Conservation (phyloP, 495 filamentous ascomycete genomes). For the Terfezia claveryi region DNA sequence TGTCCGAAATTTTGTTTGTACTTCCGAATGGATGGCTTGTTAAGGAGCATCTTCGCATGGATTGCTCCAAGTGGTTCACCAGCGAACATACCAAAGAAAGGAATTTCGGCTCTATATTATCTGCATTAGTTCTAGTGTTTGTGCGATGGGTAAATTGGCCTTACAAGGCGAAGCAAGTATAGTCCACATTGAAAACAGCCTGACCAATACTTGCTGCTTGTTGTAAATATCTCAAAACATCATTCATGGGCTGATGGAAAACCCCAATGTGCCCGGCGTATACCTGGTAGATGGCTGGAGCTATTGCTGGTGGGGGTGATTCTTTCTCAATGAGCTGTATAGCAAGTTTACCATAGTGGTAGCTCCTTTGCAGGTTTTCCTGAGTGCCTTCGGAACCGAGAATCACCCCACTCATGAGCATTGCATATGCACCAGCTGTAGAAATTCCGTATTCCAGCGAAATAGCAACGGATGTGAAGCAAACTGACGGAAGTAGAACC, state of each 20-base stretch:
- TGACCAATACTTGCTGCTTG: constrained; percentile 14
- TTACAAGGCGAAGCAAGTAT: constrained; percentile 18
- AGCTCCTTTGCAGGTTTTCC: constrained; percentile 12
- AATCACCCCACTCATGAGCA: constrained; percentile 19
- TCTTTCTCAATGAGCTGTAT: constrained; percentile 17
- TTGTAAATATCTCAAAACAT: constrained; percentile 15
- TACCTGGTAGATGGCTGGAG: constrained; percentile 18
- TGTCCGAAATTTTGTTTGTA: constrained; percentile 18
- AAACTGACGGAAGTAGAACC: constrained; percentile 16
- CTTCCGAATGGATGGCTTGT: constrained; percentile 15
- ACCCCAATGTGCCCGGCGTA: constrained; percentile 18
- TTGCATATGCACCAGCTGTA: constrained; percentile 14
- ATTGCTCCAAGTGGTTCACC: constrained; percentile 11
- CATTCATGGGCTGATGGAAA: constrained; percentile 17
- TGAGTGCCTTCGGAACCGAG: constrained; percentile 14
- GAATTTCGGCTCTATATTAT: constrained; percentile 6
- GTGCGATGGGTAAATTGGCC: neutral
- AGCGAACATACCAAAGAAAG: constrained; percentile 17
- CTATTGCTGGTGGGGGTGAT: constrained; percentile 9
- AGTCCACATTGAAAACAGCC: constrained; percentile 20
- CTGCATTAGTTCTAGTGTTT: neutral
- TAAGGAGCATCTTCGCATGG: constrained; percentile 15
- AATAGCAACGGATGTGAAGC: constrained; percentile 18
- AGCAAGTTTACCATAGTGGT: constrained; percentile 17
- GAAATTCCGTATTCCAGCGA: constrained; percentile 18